Evolutionary conservation across 1,284 basidiomycete species (phyloP).

Genomic region (Mycosarcoma mackinlayi): DNA sequence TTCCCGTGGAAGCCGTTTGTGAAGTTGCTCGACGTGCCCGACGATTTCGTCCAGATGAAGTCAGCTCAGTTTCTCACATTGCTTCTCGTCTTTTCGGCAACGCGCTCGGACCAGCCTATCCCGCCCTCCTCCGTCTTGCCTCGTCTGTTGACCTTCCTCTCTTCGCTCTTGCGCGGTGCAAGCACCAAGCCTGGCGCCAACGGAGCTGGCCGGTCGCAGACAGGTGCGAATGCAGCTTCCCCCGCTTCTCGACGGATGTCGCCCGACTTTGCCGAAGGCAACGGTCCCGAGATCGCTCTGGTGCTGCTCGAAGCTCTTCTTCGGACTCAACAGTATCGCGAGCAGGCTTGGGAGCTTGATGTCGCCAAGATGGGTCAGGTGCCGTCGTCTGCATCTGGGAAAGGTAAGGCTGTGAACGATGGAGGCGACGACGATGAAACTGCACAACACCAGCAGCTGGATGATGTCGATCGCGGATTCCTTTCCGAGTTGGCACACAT

Average conservation of each 20-base stretch:
- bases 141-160: conserved; percentile 49
- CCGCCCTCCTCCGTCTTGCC: conserved; percentile 41
- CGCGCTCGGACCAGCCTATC: conserved; percentile 29
- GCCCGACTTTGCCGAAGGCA: conserved; percentile 67
- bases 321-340: conserved; percentile 80
- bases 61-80: conserved; percentile 87
- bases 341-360: conserved; percentile 70
- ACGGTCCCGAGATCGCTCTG: conserved; percentile 87
- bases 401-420: conserved; percentile 23
- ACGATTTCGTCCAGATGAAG: conserved; percentile 93
- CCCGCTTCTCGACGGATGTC: conserved; percentile 35
- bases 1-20: conserved; percentile 87
- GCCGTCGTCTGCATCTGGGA: conserved; percentile 10
- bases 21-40: conserved; percentile 83
- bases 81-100: conserved; percentile 72
- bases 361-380: conserved; percentile 46
- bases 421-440: conserved; percentile 16
- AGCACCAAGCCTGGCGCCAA: conserved; percentile 23
- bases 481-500: conserved; percentile 53
- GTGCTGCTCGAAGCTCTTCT: conserved; percentile 89
- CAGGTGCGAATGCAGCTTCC: conserved; percentile 14
- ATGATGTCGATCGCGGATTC: conserved; percentile 37
- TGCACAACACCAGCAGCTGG: conserved; percentile 19
- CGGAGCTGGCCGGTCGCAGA: conserved; percentile 2
- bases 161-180: conserved; percentile 33